Percentiles rank a stretch among this genome's conserved stretches.
phyloP scores from a whole-genome alignment of 164 flowering plant species.

The Vitis riparia region DNA sequence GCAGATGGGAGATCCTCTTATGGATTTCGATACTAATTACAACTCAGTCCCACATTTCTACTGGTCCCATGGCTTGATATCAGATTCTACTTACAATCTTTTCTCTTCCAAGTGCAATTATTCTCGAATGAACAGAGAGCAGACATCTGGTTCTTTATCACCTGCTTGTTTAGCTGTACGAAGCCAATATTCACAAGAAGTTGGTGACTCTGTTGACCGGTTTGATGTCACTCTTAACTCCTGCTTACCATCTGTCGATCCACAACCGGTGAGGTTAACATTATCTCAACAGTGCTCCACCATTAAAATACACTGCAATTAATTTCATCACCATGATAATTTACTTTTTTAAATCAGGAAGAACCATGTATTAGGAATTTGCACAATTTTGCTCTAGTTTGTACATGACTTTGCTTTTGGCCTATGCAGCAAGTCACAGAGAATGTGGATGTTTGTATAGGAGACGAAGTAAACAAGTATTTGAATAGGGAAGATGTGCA shows the following conservation, averaged over 20 bases:
- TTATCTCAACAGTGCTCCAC: too few relatives aligned
- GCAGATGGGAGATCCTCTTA: not conserved
- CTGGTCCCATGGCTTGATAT: constrained; percentile 80
- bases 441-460: constrained; percentile 39
- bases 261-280: constrained; percentile 32
- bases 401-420: not conserved
- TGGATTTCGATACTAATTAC: constrained; percentile 60
- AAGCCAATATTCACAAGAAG: constrained; percentile 52
- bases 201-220: constrained; percentile 54
- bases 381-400: not conserved
- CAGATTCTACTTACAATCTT: constrained; percentile 58
- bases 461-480: constrained; percentile 30
- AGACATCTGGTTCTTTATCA: constrained; percentile 36
- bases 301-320: too few relatives aligned
- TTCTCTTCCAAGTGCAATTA: constrained; percentile 64
- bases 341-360: too few relatives aligned
- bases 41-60: constrained; percentile 68
- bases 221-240: constrained; percentile 85
- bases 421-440: constrained; percentile 19
- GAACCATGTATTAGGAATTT: too few relatives aligned
- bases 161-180: constrained; percentile 51
- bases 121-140: constrained; percentile 65
- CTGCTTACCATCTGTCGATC: constrained; percentile 52
- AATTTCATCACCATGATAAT: too few relatives aligned
- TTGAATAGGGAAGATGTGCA: constrained; percentile 43